Conservation (phyloP, 768 basidiomycete species). For the Leucosporidium creatinivorum region DNA sequence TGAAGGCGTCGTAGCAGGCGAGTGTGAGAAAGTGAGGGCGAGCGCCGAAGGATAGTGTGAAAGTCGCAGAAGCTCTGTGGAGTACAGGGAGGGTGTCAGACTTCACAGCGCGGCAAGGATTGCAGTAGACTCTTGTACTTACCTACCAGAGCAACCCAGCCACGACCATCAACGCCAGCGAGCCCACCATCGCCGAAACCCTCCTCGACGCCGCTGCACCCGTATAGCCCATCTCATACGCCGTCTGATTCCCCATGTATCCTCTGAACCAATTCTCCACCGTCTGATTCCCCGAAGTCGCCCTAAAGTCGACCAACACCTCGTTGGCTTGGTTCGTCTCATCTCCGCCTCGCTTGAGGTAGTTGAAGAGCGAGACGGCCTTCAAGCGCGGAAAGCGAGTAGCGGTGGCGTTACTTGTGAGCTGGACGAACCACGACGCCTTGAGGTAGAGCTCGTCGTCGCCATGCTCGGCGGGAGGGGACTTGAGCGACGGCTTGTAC, state of each 20-base stretch:
- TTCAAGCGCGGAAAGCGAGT: constrained; percentile 18
- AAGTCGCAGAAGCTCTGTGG: no score
- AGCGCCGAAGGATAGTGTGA: no score
- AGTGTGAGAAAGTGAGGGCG: no score
- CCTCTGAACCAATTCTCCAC: constrained; percentile 23
- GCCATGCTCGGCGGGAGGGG: constrained; percentile 1
- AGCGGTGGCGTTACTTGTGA: constrained; percentile 20
- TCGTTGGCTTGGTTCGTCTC: constrained; percentile 1
- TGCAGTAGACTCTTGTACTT: no score
- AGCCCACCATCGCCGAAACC: background rate
- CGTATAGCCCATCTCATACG: constrained; percentile 4
- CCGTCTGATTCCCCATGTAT: constrained; percentile 18
- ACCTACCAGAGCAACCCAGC: no score
- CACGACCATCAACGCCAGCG: background rate
- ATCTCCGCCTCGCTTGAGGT: constrained; percentile 15
- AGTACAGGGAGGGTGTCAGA: no score
- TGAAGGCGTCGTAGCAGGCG: no score
- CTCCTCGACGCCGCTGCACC: background rate
- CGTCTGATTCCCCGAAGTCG: constrained; percentile 11
- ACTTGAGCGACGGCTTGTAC: background rate
- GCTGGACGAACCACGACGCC: constrained; percentile 26
- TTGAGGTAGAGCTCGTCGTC: constrained; percentile 30
- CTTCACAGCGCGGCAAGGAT: no score
- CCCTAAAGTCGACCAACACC: constrained; percentile 24
- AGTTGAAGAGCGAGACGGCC: constrained; percentile 23